Evolutionary conservation across 129 eudicot species (phyloP).

Genomic region (Apium graveolens): DNA sequence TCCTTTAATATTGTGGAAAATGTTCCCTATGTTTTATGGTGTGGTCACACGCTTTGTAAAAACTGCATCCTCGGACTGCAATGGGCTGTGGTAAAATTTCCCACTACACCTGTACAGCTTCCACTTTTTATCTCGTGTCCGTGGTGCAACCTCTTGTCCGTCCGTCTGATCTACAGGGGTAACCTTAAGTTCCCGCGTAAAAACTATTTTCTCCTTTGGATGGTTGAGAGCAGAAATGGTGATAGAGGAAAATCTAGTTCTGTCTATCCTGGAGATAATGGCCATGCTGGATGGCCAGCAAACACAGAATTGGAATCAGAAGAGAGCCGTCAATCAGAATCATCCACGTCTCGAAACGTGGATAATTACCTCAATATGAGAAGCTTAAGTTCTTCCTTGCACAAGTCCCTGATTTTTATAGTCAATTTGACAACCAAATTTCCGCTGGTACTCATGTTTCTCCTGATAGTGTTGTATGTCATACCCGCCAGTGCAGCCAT

Average conservation of each 20-base stretch:
- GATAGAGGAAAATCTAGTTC: conserved; percentile 12
- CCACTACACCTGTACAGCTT: conserved; percentile 8
- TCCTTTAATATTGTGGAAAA: conserved; percentile 13
- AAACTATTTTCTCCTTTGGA: conserved; percentile 14
- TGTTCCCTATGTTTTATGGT: conserved; percentile 16
- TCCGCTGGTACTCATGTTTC: conserved; percentile 13
- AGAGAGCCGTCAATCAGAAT: conserved; percentile 10
- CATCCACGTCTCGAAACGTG: conserved; percentile 12
- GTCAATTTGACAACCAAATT: conserved; percentile 11
- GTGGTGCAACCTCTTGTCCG: conserved; percentile 13
- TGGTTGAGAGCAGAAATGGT: conserved; percentile 14
- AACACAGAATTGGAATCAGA: neutral
- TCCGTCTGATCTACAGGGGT: conserved; percentile 9
- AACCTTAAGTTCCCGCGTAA: conserved; percentile 15
- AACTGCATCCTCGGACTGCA: conserved; percentile 13
- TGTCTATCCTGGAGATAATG: conserved; percentile 1
- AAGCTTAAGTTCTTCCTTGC: conserved; percentile 2
- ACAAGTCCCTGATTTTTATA: neutral
- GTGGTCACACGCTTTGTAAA: conserved; percentile 13
- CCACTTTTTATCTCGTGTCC: conserved; percentile 17
- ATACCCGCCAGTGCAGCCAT: conserved; percentile 15
- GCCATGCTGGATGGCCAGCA: conserved; percentile 2
- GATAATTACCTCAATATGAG: neutral
- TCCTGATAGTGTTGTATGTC: conserved; percentile 8
- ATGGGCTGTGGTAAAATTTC: conserved; percentile 10